Conservation (phyloP, 345 rosid genomes). For the Salix suchowensis region DNA sequence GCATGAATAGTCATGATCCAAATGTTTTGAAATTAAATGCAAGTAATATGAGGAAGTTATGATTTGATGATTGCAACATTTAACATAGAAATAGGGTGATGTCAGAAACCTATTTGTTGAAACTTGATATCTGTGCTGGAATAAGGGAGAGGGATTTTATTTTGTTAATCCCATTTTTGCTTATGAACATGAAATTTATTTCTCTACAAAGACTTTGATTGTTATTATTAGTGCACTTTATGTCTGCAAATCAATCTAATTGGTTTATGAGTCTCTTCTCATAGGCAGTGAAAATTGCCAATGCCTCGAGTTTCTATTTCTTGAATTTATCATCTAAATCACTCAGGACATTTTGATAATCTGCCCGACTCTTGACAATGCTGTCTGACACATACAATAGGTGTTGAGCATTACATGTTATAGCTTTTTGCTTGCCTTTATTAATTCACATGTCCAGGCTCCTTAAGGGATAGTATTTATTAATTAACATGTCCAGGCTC, state of each 20-base stretch:
- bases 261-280: not conserved
- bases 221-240: not conserved
- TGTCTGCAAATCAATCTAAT: not conserved
- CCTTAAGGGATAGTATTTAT: no score
- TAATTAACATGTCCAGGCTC: no score
- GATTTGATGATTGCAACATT: not conserved
- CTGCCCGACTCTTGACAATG: not conserved
- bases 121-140: not conserved
- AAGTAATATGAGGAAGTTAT: not conserved
- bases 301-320: not conserved
- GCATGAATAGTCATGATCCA: not conserved
- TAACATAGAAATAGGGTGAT: not conserved
- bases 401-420: no score
- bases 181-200: not conserved
- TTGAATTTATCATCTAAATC: not conserved
- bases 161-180: not conserved
- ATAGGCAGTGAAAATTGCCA: not conserved
- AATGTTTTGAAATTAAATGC: not conserved
- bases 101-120: not conserved
- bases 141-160: not conserved
- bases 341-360: not conserved
- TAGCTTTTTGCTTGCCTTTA: no score
- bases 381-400: no score
- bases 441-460: no score
- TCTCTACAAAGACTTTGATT: not conserved